Evolutionary conservation across 176 grass and related monocot genomes (phyloP).

Genomic region (Calamus simplicifolius): DNA sequence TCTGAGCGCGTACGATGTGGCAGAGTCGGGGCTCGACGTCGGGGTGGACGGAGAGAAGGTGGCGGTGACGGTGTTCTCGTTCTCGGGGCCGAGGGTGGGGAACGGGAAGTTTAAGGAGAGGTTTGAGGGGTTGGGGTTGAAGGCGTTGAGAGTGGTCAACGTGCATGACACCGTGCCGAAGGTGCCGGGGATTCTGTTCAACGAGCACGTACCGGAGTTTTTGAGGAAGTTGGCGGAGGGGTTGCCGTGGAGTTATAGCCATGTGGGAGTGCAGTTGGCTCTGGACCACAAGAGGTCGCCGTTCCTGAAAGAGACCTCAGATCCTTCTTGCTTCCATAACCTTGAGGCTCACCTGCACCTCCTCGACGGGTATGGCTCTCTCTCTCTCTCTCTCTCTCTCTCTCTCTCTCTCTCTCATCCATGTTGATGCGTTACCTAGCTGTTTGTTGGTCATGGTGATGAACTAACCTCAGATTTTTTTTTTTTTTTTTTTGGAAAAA

Average conservation of each 20-base stretch:
- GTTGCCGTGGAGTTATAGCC: slow-evolving; percentile 68
- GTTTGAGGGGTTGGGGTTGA: slow-evolving; percentile 54
- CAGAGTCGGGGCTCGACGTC: slow-evolving; percentile 39
- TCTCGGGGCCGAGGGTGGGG: slow-evolving; percentile 66
- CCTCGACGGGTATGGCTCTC: slow-evolving; percentile 57
- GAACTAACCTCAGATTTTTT: no score
- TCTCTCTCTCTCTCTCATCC: no score
- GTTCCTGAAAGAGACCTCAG: slow-evolving; percentile 65
- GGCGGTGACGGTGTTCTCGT: slow-evolving; percentile 61
- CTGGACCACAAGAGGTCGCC: slow-evolving; percentile 73
- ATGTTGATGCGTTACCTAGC: no score
- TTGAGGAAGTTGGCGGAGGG: slow-evolving; percentile 35
- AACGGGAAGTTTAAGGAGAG: slow-evolving; percentile 56
- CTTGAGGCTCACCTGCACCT: slow-evolving; percentile 80
- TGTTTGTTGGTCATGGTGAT: no score
- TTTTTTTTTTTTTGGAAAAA: no score
- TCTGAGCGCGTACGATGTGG: slow-evolving; percentile 73
- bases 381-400: background rate
- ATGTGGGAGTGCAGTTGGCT: slow-evolving; percentile 62
- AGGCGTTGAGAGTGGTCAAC: slow-evolving; percentile 70
- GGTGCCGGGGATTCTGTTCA: slow-evolving; percentile 69
- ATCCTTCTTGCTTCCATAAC: slow-evolving; percentile 58
- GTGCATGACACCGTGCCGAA: slow-evolving; percentile 74
- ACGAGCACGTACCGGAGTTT: slow-evolving; percentile 49
- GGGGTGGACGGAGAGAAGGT: slow-evolving; percentile 8